Evolutionary conservation across 2,329 filamentous ascomycete species (phyloP).

Genomic region (Domatiomyces catenatus): DNA sequence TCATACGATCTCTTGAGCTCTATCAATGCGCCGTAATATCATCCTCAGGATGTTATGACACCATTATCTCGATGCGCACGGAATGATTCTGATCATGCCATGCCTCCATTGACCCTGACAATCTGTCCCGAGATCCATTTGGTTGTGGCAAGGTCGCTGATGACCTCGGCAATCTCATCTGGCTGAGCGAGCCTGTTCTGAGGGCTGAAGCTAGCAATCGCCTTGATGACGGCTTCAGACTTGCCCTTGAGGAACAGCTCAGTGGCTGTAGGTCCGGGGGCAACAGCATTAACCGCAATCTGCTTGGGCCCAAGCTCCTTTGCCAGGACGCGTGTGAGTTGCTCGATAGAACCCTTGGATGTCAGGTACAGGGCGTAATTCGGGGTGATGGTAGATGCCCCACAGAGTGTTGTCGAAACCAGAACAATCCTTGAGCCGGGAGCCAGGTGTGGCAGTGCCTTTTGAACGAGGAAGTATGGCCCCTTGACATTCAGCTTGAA

Average conservation of each 20-base stretch:
- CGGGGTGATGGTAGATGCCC: constrained; percentile 27
- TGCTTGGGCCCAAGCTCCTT: constrained; percentile 38
- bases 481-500: constrained; percentile 44
- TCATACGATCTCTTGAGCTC: no score
- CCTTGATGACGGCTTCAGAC: constrained; percentile 31
- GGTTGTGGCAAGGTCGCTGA: constrained; percentile 28
- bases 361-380: constrained; percentile 38
- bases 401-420: constrained; percentile 33
- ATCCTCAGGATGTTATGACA: no score
- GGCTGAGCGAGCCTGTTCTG: constrained; percentile 33
- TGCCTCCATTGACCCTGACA: constrained; percentile 32
- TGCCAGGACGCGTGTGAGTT: constrained; percentile 39
- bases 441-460: constrained; percentile 37
- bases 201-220: constrained; percentile 28
- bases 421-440: constrained; percentile 37
- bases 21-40: no score
- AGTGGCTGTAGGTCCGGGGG: constrained; percentile 40
- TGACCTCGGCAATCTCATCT: constrained; percentile 35
- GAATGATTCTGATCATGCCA: constrained; percentile 2
- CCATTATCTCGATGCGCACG: no score
- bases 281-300: constrained; percentile 37
- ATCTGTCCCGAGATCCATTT: constrained; percentile 36
- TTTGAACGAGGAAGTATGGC: constrained; percentile 39
- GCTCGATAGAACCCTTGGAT: constrained; percentile 46
- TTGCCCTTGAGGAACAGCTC: constrained; percentile 41